phyloP scores from a whole-genome alignment of 2,329 filamentous ascomycete species.

The Fonsecaea pugnacius region DNA sequence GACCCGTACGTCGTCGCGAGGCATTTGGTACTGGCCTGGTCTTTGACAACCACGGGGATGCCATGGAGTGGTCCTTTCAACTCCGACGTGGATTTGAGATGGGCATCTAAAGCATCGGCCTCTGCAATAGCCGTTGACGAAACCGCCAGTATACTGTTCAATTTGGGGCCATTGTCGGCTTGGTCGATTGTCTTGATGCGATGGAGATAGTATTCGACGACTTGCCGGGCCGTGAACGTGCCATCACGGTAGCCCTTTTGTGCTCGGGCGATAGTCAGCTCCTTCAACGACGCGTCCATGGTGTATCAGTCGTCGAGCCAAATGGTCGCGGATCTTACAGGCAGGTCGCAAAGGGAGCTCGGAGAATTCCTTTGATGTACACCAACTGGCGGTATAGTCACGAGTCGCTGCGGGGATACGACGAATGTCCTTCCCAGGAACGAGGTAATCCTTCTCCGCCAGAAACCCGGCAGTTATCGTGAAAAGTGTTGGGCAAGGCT shows the following conservation, averaged over 20 bases:
- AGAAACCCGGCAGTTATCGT: slow-evolving; percentile 1
- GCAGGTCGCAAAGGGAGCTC: background rate
- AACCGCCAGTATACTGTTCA: slow-evolving; percentile 42
- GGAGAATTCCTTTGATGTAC: background rate
- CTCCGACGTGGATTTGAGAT: slow-evolving; percentile 44
- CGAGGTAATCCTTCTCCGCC: background rate
- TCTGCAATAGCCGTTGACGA: slow-evolving; percentile 55
- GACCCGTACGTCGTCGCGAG: slow-evolving; percentile 64
- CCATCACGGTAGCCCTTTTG: slow-evolving; percentile 22
- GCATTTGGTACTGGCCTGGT: slow-evolving; percentile 65
- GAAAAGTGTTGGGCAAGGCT: slow-evolving; percentile 6
- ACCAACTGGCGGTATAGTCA: background rate
- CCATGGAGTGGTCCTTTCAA: slow-evolving; percentile 55
- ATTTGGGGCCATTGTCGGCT: slow-evolving; percentile 13
- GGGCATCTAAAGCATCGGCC: slow-evolving; percentile 54
- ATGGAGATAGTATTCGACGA: slow-evolving; percentile 26
- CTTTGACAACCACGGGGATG: slow-evolving; percentile 63
- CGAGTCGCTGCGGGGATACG: background rate
- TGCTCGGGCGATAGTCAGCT: slow-evolving; percentile 20
- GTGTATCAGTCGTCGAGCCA: background rate
- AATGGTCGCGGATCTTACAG: background rate
- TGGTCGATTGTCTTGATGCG: slow-evolving; percentile 22
- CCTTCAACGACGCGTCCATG: slow-evolving; percentile 8
- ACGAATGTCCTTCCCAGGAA: background rate
- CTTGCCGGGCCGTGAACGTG: slow-evolving; percentile 20